Base-by-base conservation (phyloP, 805 yeast genomes). In the Wickerhamiella sergipiensis region DNA sequence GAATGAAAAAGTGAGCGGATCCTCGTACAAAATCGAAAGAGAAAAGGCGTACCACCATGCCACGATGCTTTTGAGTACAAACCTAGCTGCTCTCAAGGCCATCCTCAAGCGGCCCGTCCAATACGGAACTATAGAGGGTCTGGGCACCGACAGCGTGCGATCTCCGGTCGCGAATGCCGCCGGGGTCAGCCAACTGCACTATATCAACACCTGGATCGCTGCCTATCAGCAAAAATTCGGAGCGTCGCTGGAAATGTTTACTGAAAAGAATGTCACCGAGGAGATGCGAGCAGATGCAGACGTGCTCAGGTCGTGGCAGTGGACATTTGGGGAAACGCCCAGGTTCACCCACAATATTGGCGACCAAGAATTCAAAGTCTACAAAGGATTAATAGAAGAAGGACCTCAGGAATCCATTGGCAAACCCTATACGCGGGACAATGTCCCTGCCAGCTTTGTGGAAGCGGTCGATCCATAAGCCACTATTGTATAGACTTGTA, bases 1-100 rank as follows among this genome's bases (percentile, higher is more conserved):
- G 12, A 54, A 51, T 19, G 61, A 65, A 2, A 92, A 92, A 61
- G 79, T 92, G 4, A 83, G 95, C 58, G 99, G 99, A 0, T 85
- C 95, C 7, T 97, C 98, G 0, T 92, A 78, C 66, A 89, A 89
- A 63, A 72, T 92, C 31, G 81, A 95, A 5, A 74, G 76, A 47
- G 89, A 92, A 0, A 79, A 79, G 58, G 80, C 95, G 6, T 82
- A 89, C 57, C 98, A 92, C 63, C 99, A 92, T 68, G 98, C 97
- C 0, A 92, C 99, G 0, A 85, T 92, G 95, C 71, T 92, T 7
- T 69, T 92, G 22, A 68, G 76, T 50, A 80, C 94, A 43, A 71
- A 80, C 39, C 66, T 92, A 23, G 71, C 71, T n/a, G 66, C 72
- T 0, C 70, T 92, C 52, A 70, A 80, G 1, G 70, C 76, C n/a